Conservation (phyloP, 768 basidiomycete species). For the Serendipita sp. region DNA sequence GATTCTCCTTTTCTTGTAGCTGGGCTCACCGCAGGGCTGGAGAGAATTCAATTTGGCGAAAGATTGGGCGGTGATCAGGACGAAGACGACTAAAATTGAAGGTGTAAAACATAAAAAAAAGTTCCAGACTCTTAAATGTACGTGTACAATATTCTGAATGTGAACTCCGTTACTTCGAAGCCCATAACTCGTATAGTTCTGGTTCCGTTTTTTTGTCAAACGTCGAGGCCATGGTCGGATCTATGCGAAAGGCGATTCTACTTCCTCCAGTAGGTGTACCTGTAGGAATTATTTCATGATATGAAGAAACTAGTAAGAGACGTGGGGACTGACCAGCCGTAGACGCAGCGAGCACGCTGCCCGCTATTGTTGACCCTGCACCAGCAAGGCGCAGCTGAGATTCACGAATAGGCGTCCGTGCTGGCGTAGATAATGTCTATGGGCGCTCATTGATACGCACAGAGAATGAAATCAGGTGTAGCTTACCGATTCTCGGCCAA, state of each 20-base stretch:
- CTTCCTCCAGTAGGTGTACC: constrained; percentile 16
- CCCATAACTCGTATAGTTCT: constrained; percentile 69
- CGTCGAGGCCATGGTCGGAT: constrained; percentile 50
- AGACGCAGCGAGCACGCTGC: background rate
- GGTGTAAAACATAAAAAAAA: too few species aligned
- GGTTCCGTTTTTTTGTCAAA: constrained; percentile 56
- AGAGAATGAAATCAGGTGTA: too few species aligned
- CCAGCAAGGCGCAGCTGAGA: background rate
- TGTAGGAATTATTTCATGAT: background rate
- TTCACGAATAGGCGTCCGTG: background rate
- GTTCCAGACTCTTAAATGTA: too few species aligned
- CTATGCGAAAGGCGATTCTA: constrained; percentile 39
- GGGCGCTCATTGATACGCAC: too few species aligned
- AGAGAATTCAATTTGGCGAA: background rate
- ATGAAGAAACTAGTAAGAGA: too few species aligned
- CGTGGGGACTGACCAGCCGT: background rate
- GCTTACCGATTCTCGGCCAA: too few species aligned
- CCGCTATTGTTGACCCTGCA: background rate
- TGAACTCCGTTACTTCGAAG: constrained; percentile 21
- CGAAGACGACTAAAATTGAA: background rate
- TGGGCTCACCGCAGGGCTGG: background rate
- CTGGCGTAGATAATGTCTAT: background rate
- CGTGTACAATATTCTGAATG: too few species aligned
- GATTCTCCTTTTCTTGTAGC: background rate
- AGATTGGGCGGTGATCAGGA: background rate